Evolutionary conservation across 2,329 filamentous ascomycete species (phyloP).

Genomic region (Alternaria tenuissima): DNA sequence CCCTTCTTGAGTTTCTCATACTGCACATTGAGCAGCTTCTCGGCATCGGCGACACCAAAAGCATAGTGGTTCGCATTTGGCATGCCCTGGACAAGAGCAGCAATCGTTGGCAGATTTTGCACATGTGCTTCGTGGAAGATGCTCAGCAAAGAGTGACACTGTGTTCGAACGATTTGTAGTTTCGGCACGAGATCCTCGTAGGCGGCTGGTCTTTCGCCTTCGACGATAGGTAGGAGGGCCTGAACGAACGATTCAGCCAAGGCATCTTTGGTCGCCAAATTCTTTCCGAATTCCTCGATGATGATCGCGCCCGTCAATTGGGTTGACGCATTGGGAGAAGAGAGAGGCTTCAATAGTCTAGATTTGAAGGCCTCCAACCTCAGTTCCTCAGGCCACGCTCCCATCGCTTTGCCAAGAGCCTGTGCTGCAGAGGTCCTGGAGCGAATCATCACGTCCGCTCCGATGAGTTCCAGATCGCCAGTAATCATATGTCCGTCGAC

Average conservation of each 20-base stretch:
- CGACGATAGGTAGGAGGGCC: conserved; percentile 77
- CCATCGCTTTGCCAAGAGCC: conserved; percentile 86
- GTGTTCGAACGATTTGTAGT: conserved; percentile 86
- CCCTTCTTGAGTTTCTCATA: conserved; percentile 87
- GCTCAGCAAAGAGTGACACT: conserved; percentile 88
- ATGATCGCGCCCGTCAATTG: conserved; percentile 85
- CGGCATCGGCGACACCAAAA: conserved; percentile 86
- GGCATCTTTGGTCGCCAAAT: conserved; percentile 53
- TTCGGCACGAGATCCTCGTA: conserved; percentile 93
- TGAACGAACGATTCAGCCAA: conserved; percentile 68
- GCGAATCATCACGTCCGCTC: conserved; percentile 84
- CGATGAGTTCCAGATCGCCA: conserved; percentile 93
- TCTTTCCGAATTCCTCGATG: conserved; percentile 85
- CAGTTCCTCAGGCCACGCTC: conserved; percentile 70
- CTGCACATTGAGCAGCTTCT: conserved; percentile 85
- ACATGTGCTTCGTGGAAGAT: conserved; percentile 77
- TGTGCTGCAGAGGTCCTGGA: conserved; percentile 87
- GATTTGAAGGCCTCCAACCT: conserved; percentile 71
- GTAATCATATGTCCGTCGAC: conserved; percentile 98
- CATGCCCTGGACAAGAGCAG: conserved; percentile 93
- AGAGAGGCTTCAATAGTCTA: conserved; percentile 70
- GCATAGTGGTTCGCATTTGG: conserved; percentile 89
- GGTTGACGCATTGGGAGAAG: conserved; percentile 80
- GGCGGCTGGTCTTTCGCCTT: conserved; percentile 78
- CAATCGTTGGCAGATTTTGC: conserved; percentile 76